Evolutionary conservation across 1,284 basidiomycete genomes (phyloP), one percentile per base, ranked within the genome.

Genomic region (Trametes polyzona): DNA sequence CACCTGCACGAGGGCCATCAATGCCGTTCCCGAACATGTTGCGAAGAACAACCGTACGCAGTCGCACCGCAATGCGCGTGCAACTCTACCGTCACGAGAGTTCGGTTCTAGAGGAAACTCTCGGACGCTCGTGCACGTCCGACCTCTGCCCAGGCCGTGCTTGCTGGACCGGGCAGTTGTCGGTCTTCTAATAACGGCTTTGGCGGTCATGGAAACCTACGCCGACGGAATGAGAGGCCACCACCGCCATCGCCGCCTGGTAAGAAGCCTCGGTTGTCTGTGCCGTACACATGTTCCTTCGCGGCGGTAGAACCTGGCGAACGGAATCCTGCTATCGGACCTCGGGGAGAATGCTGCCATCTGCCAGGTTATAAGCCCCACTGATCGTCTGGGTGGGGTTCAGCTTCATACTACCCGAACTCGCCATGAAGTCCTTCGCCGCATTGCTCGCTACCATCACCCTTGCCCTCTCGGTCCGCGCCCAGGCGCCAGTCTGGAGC

Each of bases 11-110:
- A 24, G 16, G 32, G 14, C 47, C 33, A 41, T 43, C 51, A n/a
- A 29, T 7, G 36, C 32, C 29, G 29, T 26, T 17, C 37, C 65
- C 65, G 63, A 66, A 40, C 47, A 52, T 60, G 6, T 43, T 24
- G 65, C 65, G 65, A 64, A 48, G 14, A 63, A 61, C 49, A 57
- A 42, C 63, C 65, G 64, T 41, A 26, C 8, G 30, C 24, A 21
- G 19, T 43, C 40, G 29, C n/a, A 16, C 5, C 16, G 29, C 24
- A n/a, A 16, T 3, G 17, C 12, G 17, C 33, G 40, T 12, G 39
- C 19, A 21, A 17, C 4, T 21, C 17, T 9, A 9, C 7, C 19
- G 12, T 39, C 36, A 39, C 36, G 19, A 39, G 36, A 10, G 1
- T 19, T n/a, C n/a, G n/a, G n/a, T n/a, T n/a, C n/a, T n/a, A n/a